These are phyloP conservation scores for Saussurea involucrata DNA, from an alignment of 129 eudicot species.

Conservation along the genomic window DNA sequence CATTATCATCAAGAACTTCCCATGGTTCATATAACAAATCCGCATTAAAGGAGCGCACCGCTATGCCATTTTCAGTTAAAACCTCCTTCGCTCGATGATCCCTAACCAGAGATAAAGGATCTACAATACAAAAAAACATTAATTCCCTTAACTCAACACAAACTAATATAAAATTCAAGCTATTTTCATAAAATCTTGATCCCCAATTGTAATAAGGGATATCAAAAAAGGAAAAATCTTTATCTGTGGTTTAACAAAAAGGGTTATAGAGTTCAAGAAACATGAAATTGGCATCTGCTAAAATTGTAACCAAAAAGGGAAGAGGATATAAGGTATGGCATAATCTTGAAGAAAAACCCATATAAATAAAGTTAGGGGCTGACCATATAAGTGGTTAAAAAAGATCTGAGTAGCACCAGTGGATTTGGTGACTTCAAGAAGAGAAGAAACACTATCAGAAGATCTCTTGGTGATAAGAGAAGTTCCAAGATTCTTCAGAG, in stretches of 20 bases:
- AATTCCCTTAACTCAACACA: neutral
- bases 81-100: slow-evolving; percentile 87
- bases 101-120: slow-evolving; percentile 88
- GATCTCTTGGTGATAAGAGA: slow-evolving; percentile 80
- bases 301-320: neutral
- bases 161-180: neutral
- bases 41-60: slow-evolving; percentile 79
- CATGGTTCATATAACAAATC: slow-evolving; percentile 96
- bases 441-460: slow-evolving; percentile 77
- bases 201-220: neutral
- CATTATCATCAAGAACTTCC: slow-evolving; percentile 79
- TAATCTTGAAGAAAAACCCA: neutral
- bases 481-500: slow-evolving; percentile 80
- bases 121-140: slow-evolving; percentile 37
- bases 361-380: slow-evolving; percentile 21
- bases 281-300: neutral
- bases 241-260: neutral
- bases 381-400: slow-evolving; percentile 93
- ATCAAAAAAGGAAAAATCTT: neutral
- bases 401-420: slow-evolving; percentile 88
- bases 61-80: slow-evolving; percentile 62
- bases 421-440: slow-evolving; percentile 69
- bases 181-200: neutral
- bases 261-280: neutral
- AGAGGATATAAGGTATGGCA: neutral